phyloP scores from a whole-genome alignment of 495 filamentous ascomycete genomes.

The Cryomyces antarcticus region DNA sequence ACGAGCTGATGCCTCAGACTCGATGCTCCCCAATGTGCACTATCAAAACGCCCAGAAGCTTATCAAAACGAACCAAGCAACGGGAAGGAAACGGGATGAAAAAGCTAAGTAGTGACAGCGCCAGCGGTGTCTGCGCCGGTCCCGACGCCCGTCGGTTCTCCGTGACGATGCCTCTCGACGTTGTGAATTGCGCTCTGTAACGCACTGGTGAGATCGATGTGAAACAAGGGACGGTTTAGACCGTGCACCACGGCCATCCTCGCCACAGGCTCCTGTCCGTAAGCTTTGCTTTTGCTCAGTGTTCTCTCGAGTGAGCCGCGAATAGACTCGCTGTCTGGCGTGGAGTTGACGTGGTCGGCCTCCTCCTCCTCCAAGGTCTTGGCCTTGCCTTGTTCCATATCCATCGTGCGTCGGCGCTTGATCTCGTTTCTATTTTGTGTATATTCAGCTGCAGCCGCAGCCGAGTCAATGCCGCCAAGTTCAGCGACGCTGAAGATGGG shows the following conservation, averaged over 20 bases:
- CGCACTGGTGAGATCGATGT: conserved; percentile 82
- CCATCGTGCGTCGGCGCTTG: conserved; percentile 15
- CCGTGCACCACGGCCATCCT: conserved; percentile 57
- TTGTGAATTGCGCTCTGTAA: conserved; percentile 77
- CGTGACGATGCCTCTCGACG: conserved; percentile 22
- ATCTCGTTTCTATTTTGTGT: conserved; percentile 39
- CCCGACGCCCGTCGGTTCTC: not conserved
- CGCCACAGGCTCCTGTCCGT: conserved; percentile 12
- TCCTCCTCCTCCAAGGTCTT: not conserved
- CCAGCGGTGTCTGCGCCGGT: not conserved
- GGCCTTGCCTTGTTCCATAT: conserved; percentile 1
- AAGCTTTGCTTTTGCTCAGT: conserved; percentile 25
- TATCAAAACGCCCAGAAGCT: no score
- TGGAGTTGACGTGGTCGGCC: conserved; percentile 10
- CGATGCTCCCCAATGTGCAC: no score
- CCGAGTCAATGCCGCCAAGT: conserved; percentile 50
- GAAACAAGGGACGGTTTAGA: conserved; percentile 79
- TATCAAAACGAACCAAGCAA: no score
- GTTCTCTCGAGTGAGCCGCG: conserved; percentile 23
- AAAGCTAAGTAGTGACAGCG: no score
- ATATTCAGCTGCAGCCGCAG: conserved; percentile 38
- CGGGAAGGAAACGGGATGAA: no score
- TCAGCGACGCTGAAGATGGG: conserved; percentile 93
- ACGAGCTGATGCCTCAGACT: no score
- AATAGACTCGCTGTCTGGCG: conserved; percentile 1